Evolutionary conservation across 1,284 basidiomycete genomes (phyloP).

Genomic region (Earliella scabrosa): DNA sequence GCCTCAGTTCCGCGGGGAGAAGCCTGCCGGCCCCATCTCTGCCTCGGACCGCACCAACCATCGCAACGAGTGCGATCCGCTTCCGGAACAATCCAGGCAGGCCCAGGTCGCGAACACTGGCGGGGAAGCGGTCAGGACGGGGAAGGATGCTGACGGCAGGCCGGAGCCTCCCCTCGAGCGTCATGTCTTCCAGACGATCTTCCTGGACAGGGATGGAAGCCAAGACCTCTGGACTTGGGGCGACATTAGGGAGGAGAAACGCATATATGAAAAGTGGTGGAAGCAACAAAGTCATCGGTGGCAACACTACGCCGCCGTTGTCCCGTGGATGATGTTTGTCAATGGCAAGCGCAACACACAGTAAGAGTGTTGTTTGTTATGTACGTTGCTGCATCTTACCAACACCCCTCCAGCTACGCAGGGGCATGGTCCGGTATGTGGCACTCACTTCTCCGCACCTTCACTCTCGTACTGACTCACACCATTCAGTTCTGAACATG

Average conservation of each 20-base stretch:
- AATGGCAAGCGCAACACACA: conserved; percentile 54
- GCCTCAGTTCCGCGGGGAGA: conserved; percentile 45
- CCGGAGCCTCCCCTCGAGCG: conserved; percentile 39
- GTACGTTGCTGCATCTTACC: background rate
- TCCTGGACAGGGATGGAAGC: conserved; percentile 55
- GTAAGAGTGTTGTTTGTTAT: conserved; percentile 38
- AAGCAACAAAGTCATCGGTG: conserved; percentile 64
- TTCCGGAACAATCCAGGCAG: conserved; percentile 12
- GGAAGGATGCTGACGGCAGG: conserved; percentile 25
- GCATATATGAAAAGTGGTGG: conserved; percentile 64
- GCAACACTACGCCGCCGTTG: conserved; percentile 60
- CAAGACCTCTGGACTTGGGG: conserved; percentile 54
- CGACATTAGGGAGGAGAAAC: conserved; percentile 53
- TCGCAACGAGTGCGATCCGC: conserved; percentile 26
- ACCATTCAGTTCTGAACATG: conserved; percentile 46
- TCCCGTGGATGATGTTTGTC: conserved; percentile 65
- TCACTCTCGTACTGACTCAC: conserved; percentile 3
- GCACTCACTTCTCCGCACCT: background rate
- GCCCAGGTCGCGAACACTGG: conserved; percentile 23
- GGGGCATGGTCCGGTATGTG: conserved; percentile 43
- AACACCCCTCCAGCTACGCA: conserved; percentile 37
- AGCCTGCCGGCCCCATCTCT: conserved; percentile 31
- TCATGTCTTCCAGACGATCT: conserved; percentile 72
- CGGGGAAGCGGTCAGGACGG: conserved; percentile 27
- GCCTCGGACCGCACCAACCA: conserved; percentile 24